phyloP scores from a whole-genome alignment of 148 eudicot species.

The Silene conica region DNA sequence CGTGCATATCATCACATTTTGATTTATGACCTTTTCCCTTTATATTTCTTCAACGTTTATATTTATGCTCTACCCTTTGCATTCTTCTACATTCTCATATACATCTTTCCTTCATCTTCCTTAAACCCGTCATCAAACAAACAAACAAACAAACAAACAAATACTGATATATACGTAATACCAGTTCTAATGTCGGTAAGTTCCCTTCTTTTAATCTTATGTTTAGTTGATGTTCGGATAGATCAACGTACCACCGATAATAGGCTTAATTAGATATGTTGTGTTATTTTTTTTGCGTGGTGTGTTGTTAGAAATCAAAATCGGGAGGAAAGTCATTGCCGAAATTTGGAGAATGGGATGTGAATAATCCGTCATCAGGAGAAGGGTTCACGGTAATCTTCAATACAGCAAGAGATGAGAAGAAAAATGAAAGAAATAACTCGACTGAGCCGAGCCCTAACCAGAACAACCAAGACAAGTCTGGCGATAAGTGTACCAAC shows the following conservation, averaged over 20 bases:
- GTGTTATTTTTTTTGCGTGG: too few species aligned
- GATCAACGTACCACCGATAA: too few species aligned
- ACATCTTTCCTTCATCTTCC: neutral
- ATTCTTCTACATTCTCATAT: neutral
- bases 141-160: neutral
- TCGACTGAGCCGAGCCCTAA: neutral
- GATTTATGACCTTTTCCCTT: neutral
- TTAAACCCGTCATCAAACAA: neutral
- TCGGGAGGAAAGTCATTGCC: conserved; percentile 31
- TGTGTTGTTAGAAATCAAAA: conserved; percentile 12
- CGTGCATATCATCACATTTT: conserved; percentile 17
- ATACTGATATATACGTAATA: too few species aligned
- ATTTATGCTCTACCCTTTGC: neutral
- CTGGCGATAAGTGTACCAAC: conserved; percentile 2
- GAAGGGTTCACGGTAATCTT: conserved; percentile 47
- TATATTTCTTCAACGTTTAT: neutral
- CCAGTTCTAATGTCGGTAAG: conserved; percentile 11
- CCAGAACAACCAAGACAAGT: conserved; percentile 6
- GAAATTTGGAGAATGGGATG: conserved; percentile 63
- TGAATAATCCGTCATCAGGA: conserved; percentile 44
- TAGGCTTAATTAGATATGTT: too few species aligned
- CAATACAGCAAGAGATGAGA: conserved; percentile 74
- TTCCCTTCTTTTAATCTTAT: neutral
- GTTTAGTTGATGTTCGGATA: neutral
- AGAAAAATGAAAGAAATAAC: conserved; percentile 49